Evolutionary conservation across 768 basidiomycete genomes (phyloP).

Genomic region (Trametes maxima): DNA sequence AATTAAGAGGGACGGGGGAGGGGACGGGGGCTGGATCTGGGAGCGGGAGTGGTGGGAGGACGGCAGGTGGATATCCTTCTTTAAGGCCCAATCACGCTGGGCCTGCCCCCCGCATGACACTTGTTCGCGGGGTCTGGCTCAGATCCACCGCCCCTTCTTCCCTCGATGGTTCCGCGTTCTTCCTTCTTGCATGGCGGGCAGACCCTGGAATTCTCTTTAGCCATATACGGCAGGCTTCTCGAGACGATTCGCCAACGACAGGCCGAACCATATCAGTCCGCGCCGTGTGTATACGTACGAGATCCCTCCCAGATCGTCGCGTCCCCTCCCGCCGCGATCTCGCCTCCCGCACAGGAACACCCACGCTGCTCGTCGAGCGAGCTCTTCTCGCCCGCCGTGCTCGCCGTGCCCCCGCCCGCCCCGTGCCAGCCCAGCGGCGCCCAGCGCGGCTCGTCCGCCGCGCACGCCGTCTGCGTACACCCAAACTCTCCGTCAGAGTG

Average conservation of each 20-base stretch:
- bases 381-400: neutral
- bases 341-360: neutral
- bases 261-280: neutral
- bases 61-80: constrained; percentile 10
- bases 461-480: neutral
- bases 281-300: constrained; percentile 13
- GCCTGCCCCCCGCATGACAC: constrained; percentile 1
- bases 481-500: neutral
- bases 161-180: neutral
- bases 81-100: constrained; percentile 5
- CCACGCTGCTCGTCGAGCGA: neutral
- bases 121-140: neutral
- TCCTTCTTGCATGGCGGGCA: constrained; percentile 3
- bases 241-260: constrained; percentile 1
- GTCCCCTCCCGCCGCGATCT: constrained; percentile 2
- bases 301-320: constrained; percentile 5
- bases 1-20: constrained; percentile 2
- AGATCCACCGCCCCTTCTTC: constrained; percentile 9
- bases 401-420: neutral
- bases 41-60: neutral
- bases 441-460: too few relatives aligned
- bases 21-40: constrained; percentile 1
- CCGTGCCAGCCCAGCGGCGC: neutral
- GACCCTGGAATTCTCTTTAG: neutral
- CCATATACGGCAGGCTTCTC: constrained; percentile 15